Conservation (phyloP, 2,329 filamentous ascomycete species). For the Claviceps cyperi region DNA sequence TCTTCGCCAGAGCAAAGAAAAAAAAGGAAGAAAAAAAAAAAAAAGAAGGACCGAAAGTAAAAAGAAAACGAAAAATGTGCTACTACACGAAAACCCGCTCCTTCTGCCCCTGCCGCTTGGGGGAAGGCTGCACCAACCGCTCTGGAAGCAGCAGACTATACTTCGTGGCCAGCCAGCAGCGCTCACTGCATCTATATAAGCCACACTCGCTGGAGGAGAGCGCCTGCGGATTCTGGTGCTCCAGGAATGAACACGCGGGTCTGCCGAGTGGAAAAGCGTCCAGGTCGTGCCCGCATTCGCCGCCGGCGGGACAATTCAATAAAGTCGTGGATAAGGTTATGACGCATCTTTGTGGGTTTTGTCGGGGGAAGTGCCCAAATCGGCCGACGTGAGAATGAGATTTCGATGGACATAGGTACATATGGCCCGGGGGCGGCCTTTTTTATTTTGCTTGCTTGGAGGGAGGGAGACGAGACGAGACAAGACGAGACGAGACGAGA, state of each 20-base stretch:
- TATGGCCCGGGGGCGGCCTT: no score
- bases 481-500: no score
- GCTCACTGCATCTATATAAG: neutral
- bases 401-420: no score
- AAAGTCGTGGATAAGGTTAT: neutral
- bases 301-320: neutral
- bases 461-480: no score
- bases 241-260: neutral
- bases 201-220: neutral
- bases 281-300: slow-evolving; percentile 1
- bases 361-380: neutral
- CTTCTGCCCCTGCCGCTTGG: slow-evolving; percentile 1
- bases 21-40: neutral
- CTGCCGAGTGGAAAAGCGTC: neutral
- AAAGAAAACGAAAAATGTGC: neutral
- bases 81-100: slow-evolving; percentile 1
- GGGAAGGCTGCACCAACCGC: neutral
- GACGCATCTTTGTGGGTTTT: neutral
- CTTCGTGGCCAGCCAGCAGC: neutral
- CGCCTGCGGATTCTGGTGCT: slow-evolving; percentile 1
- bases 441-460: neutral
- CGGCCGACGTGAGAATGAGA: neutral
- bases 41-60: neutral
- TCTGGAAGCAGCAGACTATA: neutral
- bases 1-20: neutral